Evolutionary conservation across 202 grass and related monocot species (phyloP).

Genomic region (Bolboschoenoplectus hybrid): DNA sequence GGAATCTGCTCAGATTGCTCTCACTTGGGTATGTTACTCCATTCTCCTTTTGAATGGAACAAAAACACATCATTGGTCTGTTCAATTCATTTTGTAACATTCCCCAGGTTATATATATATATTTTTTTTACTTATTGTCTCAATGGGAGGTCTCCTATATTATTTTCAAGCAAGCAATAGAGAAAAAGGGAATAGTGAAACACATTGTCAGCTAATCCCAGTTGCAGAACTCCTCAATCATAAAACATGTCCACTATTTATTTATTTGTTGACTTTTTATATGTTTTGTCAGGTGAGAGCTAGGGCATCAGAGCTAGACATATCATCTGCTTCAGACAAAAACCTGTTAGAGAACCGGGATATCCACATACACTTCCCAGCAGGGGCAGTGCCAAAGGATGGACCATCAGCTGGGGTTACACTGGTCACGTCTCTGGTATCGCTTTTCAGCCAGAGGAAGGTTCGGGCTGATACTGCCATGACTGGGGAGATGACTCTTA

Average conservation of each 20-base stretch:
- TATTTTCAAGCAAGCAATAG: background rate
- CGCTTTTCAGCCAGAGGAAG: conserved; percentile 85
- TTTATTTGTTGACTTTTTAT: conserved; percentile 5
- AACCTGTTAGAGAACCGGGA: conserved; percentile 87
- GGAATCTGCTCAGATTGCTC: conserved; percentile 96
- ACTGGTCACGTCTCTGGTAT: conserved; percentile 86
- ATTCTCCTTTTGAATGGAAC: conserved; percentile 15
- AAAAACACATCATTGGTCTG: background rate
- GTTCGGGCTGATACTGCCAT: conserved; percentile 97
- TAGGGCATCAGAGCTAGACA: conserved; percentile 79
- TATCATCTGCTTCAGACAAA: conserved; percentile 62
- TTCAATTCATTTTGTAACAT: background rate
- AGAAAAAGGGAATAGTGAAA: background rate
- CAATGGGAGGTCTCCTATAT: background rate
- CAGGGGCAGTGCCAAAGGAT: conserved; percentile 97
- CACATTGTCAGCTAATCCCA: background rate
- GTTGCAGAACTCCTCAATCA: background rate
- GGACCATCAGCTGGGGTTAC: conserved; percentile 98
- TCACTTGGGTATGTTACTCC: conserved; percentile 79
- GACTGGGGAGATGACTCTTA: conserved; percentile 98
- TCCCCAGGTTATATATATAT: background rate
- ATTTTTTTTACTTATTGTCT: background rate
- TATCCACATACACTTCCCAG: conserved; percentile 98
- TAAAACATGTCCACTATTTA: background rate
- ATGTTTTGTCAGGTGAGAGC: conserved; percentile 71